Evolutionary conservation across 345 rosid species (phyloP).

Genomic region (Mangifera indica): DNA sequence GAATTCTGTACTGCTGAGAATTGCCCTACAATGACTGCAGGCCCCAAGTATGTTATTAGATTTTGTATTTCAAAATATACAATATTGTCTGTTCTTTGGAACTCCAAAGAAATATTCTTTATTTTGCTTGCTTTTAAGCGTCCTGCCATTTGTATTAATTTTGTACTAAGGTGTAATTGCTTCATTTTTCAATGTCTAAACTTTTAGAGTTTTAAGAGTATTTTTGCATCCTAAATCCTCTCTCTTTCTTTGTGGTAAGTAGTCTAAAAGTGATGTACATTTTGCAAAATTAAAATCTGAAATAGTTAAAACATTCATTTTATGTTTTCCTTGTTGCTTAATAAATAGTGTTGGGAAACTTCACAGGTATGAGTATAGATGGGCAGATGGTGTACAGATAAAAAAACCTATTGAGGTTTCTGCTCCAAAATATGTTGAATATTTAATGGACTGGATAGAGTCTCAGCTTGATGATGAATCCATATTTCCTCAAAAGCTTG

Average conservation of each 20-base stretch:
- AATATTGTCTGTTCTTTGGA: not conserved
- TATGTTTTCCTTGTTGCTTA: slow-evolving; percentile 14
- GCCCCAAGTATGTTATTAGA: slow-evolving; percentile 73
- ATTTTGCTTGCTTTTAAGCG: not conserved
- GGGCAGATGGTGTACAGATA: slow-evolving; percentile 99
- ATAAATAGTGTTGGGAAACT: slow-evolving; percentile 7
- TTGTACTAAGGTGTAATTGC: not conserved
- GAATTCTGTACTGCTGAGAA: slow-evolving; percentile 95
- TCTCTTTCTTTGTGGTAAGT: not conserved
- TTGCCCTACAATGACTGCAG: slow-evolving; percentile 99
- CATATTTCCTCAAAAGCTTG: slow-evolving; percentile 94
- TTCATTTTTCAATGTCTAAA: not conserved
- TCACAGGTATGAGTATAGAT: slow-evolving; percentile 91
- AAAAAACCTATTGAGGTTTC: slow-evolving; percentile 99
- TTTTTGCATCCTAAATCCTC: not conserved
- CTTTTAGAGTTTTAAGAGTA: not conserved
- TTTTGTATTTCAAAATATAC: not conserved
- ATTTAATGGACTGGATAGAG: slow-evolving; percentile 99
- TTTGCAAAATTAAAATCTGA: not conserved
- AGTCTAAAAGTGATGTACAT: not conserved
- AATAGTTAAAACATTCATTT: not conserved
- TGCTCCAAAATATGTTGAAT: slow-evolving; percentile 98
- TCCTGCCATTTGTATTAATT: not conserved
- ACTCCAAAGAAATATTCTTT: not conserved
- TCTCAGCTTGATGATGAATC: slow-evolving; percentile 94